Percentiles rank a stretch among this genome's conserved stretches.
These are phyloP conservation scores for Pseudoneurospora amorphoporcata DNA, from an alignment of 495 filamentous ascomycete species.

Conservation along the genomic window DNA sequence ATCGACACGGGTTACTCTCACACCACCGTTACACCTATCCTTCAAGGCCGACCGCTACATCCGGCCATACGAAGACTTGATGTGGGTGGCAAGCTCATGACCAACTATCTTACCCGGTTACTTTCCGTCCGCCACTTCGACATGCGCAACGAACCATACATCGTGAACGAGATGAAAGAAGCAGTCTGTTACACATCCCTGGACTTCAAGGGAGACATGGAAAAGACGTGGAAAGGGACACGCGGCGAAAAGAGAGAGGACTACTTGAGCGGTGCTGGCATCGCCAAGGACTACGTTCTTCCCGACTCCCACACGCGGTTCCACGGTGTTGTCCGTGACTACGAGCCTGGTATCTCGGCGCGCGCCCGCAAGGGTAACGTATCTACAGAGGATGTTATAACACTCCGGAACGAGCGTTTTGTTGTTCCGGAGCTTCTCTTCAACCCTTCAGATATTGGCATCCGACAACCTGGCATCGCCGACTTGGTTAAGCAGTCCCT, in stretches of 20 bases:
- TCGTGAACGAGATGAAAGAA: slow-evolving; percentile 96
- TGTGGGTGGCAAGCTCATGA: slow-evolving; percentile 84
- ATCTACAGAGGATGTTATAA: slow-evolving; percentile 71
- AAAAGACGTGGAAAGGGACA: slow-evolving; percentile 74
- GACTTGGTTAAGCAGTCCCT: slow-evolving; percentile 75
- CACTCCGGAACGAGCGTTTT: slow-evolving; percentile 86
- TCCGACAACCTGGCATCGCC: slow-evolving; percentile 74
- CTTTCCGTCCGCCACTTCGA: slow-evolving; percentile 87
- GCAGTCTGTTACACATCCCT: slow-evolving; percentile 72
- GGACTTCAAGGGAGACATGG: slow-evolving; percentile 70
- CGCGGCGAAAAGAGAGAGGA: slow-evolving; percentile 37
- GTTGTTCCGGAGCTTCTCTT: slow-evolving; percentile 85
- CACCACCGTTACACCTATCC: slow-evolving; percentile 81
- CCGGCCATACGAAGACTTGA: slow-evolving; percentile 76
- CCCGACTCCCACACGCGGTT: slow-evolving; percentile 75
- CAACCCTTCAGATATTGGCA: slow-evolving; percentile 72
- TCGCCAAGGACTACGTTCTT: slow-evolving; percentile 85
- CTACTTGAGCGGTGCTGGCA: slow-evolving; percentile 48
- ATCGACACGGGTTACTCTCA: slow-evolving; percentile 91
- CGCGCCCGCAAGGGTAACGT: slow-evolving; percentile 52
- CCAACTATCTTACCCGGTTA: slow-evolving; percentile 87
- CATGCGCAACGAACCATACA: slow-evolving; percentile 82
- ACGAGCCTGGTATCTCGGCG: slow-evolving; percentile 48
- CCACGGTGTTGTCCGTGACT: slow-evolving; percentile 64
- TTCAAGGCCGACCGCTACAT: slow-evolving; percentile 71